Base-by-base conservation (phyloP, 176 grass and related monocot genomes). In the Phoenix roebelenii region DNA sequence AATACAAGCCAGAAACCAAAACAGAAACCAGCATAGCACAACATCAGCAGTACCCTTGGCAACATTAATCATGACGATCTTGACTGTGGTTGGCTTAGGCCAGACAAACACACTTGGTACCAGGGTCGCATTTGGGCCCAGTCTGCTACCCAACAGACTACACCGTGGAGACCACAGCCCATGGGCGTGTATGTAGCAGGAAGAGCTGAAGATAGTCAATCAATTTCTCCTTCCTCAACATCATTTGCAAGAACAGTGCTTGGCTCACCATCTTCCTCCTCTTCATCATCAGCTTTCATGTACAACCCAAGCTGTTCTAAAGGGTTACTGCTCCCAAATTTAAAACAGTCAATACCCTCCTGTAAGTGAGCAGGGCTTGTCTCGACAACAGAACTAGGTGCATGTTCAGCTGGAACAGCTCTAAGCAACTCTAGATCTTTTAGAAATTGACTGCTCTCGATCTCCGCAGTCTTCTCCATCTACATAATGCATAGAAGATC, bases 401-500 rank as follows among this genome's bases (percentile, higher is more conserved):
- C 66, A 19, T 84, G 83, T 67, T 95, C 80, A 64, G 80, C 74
- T 55, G 80, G 66, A 61, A 75, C 71, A 16, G 74, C 82, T 67
- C 86, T 76, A 0, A 95, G 90, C 74, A 95, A 87, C 79, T 91
- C 93, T 50, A 91, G 81, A 72, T 90, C 93, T 81, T 87, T 97
- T 70, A 92, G 59, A 62, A 88, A 91, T 59, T 71, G 68, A 73
- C 72, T 85, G 5, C 84, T 88, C 78, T 88, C 93, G 58, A 98
- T 92, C 26, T 98, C 93, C 58, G 88, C 87, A 3, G 84, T 92
- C 79, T 89, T 91, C 84, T 98, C 93, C 87, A 98, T 98, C 93
- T 98, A 51, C 18, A 63, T 17, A 15, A 63, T 48, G 28, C 51
- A 17, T 18, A 57, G 7, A 22, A 44, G 3, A 18, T 17, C 48